Evolutionary conservation across 1,284 basidiomycete genomes (phyloP), one percentile per base, ranked within the genome.

Genomic region (Pisolithus thermaeus): DNA sequence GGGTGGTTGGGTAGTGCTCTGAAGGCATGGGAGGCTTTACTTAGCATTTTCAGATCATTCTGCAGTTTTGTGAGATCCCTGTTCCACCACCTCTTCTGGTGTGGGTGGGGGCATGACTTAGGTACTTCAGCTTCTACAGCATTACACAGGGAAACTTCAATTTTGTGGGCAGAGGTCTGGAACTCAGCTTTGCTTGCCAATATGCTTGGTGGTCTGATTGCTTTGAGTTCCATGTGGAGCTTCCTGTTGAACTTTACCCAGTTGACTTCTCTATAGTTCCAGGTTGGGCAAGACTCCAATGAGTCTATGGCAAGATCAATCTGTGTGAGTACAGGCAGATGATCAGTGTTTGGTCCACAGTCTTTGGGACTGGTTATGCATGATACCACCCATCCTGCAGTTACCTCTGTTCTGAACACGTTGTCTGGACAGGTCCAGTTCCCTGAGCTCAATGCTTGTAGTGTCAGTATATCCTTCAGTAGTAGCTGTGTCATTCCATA

Each of bases 111-210:
- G 14, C 55, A 54, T 3, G 56, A 45, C 2, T 54, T 20, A 0
- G 67, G 68, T 0, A 72, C 63, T 27, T 27, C 25, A 0, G 5
- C 1, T 7, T 39, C 16, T n/a, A n/a, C 7, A 3, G 20, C 38
- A 3, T 16, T 39, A 16, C 7, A 18, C 7, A 18, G n/a, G n/a
- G 38, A 1, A 6, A n/a, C 8, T 2, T n/a, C 16, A 6, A 12
- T 6, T 11, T n/a, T 38, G 23, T 5, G 23, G 23, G 23, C 23
- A 4, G 23, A 2, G 1, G 1, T 8, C 7, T 39, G 38, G 6
- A 39, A 39, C 2, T 14, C 11, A 5, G n/a, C 38, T 8, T 18
- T 7, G 11, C 7, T 39, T 5, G n/a, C 38, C 4, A 39, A 16
- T 2, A 7, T 3, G 4, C n/a, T 8, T 3, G 38, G 38, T 8